Percentiles rank a stretch among this genome's conserved stretches.
phyloP scores from a whole-genome alignment of 129 eudicot species.

The Flaveria linearis region DNA sequence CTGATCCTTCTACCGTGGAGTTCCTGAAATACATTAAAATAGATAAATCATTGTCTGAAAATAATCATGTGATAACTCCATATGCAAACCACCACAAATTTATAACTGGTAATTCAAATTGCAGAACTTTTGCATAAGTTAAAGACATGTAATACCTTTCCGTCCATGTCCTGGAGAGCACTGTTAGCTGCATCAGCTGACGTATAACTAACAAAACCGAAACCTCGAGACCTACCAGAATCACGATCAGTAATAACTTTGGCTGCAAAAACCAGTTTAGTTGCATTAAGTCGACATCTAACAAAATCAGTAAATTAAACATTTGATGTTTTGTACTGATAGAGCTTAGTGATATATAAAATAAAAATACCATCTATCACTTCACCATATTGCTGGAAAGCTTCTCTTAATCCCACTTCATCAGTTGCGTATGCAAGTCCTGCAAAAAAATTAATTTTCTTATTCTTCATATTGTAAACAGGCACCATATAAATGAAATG shows the following conservation, averaged over 20 bases:
- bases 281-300: slow-evolving; percentile 21
- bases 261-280: slow-evolving; percentile 49
- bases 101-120: neutral
- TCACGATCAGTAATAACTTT: slow-evolving; percentile 67
- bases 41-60: neutral
- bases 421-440: slow-evolving; percentile 50
- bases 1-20: slow-evolving; percentile 81
- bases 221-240: slow-evolving; percentile 84
- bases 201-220: slow-evolving; percentile 78
- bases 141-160: slow-evolving; percentile 57
- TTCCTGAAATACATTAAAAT: slow-evolving; percentile 49
- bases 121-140: neutral
- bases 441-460: slow-evolving; percentile 24
- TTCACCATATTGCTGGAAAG: slow-evolving; percentile 45
- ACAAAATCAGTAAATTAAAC: neutral
- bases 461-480: neutral
- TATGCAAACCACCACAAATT: neutral
- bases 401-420: slow-evolving; percentile 50
- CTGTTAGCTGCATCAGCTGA: slow-evolving; percentile 70
- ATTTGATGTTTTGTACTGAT: neutral
- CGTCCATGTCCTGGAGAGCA: slow-evolving; percentile 78
- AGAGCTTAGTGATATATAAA: neutral
- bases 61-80: neutral
- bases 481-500: slow-evolving; percentile 31
- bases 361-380: slow-evolving; percentile 42